phyloP scores from a whole-genome alignment of 163 green algal species.

The Coccomyxa subellipsoidea region DNA sequence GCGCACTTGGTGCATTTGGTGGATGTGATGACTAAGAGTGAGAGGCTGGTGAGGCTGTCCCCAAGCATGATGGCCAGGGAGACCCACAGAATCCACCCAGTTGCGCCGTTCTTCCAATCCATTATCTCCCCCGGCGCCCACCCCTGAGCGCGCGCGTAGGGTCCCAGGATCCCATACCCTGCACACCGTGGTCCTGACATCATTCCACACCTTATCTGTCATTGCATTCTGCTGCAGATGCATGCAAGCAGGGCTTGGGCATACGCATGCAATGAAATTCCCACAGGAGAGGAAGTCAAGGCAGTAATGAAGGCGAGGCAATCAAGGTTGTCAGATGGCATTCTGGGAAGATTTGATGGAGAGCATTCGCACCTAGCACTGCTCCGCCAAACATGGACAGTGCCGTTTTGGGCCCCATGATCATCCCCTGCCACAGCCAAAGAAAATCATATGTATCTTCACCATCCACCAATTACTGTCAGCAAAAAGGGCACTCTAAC shows the following conservation, averaged over 20 bases:
- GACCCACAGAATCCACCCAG: constrained; percentile 57
- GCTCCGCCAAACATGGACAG: constrained; percentile 53
- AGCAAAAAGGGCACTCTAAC: no score
- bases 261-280: no score
- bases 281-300: not conserved
- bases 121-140: constrained; percentile 50
- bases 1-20: not conserved
- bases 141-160: constrained; percentile 28
- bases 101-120: constrained; percentile 33
- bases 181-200: no score
- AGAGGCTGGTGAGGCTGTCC: constrained; percentile 49
- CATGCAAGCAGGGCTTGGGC: not conserved
- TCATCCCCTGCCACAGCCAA: constrained; percentile 46
- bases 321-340: no score
- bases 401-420: constrained; percentile 55
- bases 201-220: no score
- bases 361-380: constrained; percentile 30
- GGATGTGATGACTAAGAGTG: constrained; percentile 35
- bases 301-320: no score
- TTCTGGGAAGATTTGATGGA: no score
- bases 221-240: not conserved
- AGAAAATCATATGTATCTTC: no score
- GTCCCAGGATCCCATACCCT: constrained; percentile 51
- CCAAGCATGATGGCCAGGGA: constrained; percentile 55
- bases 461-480: no score